Evolutionary conservation across 768 basidiomycete genomes (phyloP), one percentile per base, ranked within the genome.

Genomic region (Tylopilus subfusipes): DNA sequence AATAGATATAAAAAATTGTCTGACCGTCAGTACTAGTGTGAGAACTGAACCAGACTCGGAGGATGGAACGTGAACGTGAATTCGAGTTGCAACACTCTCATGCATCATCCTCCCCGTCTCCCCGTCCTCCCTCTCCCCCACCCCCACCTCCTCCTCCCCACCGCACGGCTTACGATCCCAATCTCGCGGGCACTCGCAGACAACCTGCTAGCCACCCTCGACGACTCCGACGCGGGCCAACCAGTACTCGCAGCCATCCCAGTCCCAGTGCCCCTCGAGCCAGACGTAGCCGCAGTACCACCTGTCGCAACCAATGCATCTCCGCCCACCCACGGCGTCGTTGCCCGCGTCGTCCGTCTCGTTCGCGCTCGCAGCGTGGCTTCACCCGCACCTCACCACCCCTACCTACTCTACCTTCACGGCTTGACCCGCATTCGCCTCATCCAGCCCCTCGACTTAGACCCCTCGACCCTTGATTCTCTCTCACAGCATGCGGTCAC

Each of bases 71-170:
- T 39, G 29, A 36, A 59, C 44, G 48, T 8, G 48, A 40, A 19
- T 40, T 10, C 13, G 39, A 22, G 21, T 21, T 19, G 27, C 16
- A 27, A 14, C 21, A 22, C 12, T 44, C 21, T n/a, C 36, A 39
- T 22, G 16, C 57, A 42, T 43, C 60, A 42, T 46, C 60, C 58
- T 29, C 18, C 79, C 4, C 82, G 78, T 54, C 77, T 94, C 7
- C 84, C 86, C 4, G 73, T 93, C 27, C 76, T 95, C 44, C 77
- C 82, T 6, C 81, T 95, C 27, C 78, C 82, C 0, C 76, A 86
- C 57, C 93, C 93, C 0, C 73, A 82, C 42, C 72, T 94, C 53
- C 82, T 94, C 34, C 80, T 92, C 13, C 93, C 93, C 0, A 83
- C 82, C 9, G 82, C 86, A 0, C 75, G 84, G 14, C 74, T 89